Percentiles rank a stretch among this genome's conserved stretches.
Conservation (phyloP, 2,329 filamentous ascomycete species). For the Aspergillus sp. region DNA sequence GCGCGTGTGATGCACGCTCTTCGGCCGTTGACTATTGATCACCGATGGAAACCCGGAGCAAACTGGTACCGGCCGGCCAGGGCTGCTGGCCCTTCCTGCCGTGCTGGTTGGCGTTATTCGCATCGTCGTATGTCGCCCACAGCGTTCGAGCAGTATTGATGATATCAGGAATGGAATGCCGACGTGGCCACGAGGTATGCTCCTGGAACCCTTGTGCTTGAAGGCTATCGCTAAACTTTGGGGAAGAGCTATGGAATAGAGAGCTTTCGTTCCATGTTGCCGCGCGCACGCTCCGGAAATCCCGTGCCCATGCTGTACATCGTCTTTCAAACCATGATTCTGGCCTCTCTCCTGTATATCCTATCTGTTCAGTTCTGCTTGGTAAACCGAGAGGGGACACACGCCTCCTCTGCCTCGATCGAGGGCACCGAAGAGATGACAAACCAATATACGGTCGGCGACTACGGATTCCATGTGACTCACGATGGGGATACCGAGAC, state of each 20-base stretch:
- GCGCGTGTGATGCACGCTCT: too few species aligned
- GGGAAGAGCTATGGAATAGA: background rate
- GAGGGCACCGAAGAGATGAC: too few species aligned
- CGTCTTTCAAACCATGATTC: background rate
- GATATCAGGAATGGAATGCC: background rate
- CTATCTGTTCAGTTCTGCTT: background rate
- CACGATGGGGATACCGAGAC: background rate
- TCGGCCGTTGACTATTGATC: background rate
- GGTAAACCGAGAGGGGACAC: too few species aligned
- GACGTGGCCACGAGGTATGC: background rate
- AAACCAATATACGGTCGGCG: too few species aligned
- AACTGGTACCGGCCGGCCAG: too few species aligned
- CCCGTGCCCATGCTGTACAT: background rate
- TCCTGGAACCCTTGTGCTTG: background rate
- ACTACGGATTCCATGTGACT: too few species aligned
- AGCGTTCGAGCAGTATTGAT: background rate
- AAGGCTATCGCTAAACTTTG: background rate
- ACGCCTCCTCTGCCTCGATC: too few species aligned
- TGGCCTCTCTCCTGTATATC: background rate
- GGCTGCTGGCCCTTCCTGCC: background rate
- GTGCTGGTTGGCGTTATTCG: background rate
- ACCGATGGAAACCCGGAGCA: too few species aligned
- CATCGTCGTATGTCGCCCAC: background rate
- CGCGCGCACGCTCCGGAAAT: too few species aligned
- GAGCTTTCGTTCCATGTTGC: too few species aligned